Evolutionary conservation across 2,329 filamentous ascomycete genomes (phyloP).

Genomic region (Simplicillium sp.): DNA sequence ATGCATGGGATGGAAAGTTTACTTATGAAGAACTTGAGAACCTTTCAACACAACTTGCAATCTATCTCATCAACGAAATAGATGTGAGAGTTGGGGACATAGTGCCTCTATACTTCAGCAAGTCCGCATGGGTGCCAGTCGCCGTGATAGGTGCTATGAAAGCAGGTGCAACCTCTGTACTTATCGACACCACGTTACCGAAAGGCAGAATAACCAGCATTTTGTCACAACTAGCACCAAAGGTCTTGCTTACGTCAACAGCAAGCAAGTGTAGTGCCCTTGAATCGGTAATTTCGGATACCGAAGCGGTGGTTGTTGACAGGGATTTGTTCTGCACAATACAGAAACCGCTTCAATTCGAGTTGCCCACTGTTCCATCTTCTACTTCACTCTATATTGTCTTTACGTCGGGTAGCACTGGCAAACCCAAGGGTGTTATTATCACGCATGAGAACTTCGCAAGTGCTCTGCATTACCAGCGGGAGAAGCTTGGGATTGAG

Average conservation of each 20-base stretch:
- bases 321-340: too few relatives aligned
- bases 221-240: too few relatives aligned
- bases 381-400: conserved; percentile 8
- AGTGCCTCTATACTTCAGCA: background rate
- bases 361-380: background rate
- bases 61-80: background rate
- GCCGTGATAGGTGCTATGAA: background rate
- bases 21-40: background rate
- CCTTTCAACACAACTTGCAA: background rate
- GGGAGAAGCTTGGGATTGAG: conserved; percentile 8
- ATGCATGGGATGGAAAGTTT: background rate
- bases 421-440: conserved; percentile 13
- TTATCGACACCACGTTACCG: too few relatives aligned
- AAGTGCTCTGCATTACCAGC: conserved; percentile 8
- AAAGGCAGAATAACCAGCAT: too few relatives aligned
- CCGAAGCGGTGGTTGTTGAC: too few relatives aligned
- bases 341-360: background rate
- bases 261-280: background rate
- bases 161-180: background rate
- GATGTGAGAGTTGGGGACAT: too few relatives aligned
- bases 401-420: conserved; percentile 4
- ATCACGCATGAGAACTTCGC: conserved; percentile 9
- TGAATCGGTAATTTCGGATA: too few relatives aligned
- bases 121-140: background rate
- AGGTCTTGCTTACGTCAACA: background rate